phyloP scores from a whole-genome alignment of 768 basidiomycete species.

The Lentinula lateritia region DNA sequence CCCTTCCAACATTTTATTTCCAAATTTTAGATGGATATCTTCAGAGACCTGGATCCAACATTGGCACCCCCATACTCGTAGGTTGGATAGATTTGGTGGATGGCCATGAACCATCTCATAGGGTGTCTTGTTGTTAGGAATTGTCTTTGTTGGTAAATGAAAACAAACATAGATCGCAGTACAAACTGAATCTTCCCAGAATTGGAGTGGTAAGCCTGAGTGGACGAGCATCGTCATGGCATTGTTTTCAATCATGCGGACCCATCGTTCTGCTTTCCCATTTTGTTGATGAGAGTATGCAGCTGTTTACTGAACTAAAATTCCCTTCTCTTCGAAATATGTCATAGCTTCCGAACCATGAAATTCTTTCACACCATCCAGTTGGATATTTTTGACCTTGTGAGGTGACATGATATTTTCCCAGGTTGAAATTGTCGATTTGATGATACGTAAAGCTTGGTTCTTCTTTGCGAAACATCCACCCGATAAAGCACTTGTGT shows the following conservation, averaged over 20 bases:
- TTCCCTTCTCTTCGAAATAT: constrained; percentile 13
- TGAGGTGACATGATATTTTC: too few relatives aligned
- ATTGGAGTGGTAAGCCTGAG: constrained; percentile 13
- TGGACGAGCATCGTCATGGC: constrained; percentile 23
- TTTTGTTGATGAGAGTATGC: constrained; percentile 34
- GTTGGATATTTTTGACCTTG: neutral
- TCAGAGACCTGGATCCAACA: too few relatives aligned
- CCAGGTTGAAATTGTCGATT: too few relatives aligned
- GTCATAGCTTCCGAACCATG: neutral
- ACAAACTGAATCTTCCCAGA: constrained; percentile 18
- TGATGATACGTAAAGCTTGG: too few relatives aligned
- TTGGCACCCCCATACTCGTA: neutral
- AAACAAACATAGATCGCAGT: constrained; percentile 18
- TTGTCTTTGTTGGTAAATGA: constrained; percentile 9
- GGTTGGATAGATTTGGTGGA: neutral
- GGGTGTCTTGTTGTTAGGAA: neutral
- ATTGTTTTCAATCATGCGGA: constrained; percentile 27
- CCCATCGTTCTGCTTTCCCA: constrained; percentile 33
- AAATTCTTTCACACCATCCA: neutral
- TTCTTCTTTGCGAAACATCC: too few relatives aligned
- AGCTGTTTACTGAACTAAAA: neutral
- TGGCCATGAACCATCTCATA: neutral
- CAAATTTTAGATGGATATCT: too few relatives aligned
- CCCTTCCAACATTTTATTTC: too few relatives aligned
- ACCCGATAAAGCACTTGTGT: too few relatives aligned